Conservation (phyloP, 306 rosid genomes). For the Bauhinia variegata region DNA sequence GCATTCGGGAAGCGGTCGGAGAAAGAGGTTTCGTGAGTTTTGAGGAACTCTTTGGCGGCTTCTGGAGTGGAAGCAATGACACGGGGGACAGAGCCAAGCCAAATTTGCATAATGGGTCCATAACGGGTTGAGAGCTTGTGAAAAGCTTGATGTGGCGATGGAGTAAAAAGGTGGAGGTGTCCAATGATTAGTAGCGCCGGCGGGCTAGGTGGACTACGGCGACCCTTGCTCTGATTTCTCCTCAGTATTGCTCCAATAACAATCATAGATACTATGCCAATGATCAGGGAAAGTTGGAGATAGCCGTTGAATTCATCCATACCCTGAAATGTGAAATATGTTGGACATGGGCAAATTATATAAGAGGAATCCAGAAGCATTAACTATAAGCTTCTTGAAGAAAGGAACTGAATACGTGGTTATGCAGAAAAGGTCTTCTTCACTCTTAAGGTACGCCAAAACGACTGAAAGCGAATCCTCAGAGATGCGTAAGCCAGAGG, state of each 20-base stretch:
- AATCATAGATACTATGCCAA: conserved; percentile 40
- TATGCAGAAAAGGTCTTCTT: too few relatives aligned
- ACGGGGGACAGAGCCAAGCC: conserved; percentile 42
- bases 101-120: conserved; percentile 48
- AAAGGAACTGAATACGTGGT: too few relatives aligned
- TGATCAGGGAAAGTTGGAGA: conserved; percentile 25
- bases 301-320: conserved; percentile 46
- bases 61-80: conserved; percentile 46
- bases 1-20: conserved; percentile 37
- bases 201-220: conserved; percentile 39
- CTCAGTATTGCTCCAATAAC: conserved; percentile 39
- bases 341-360: too few relatives aligned
- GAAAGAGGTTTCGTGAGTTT: conserved; percentile 52
- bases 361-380: too few relatives aligned
- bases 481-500: too few relatives aligned
- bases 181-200: conserved; percentile 48
- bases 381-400: too few relatives aligned
- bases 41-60: conserved; percentile 50
- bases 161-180: conserved; percentile 40
- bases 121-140: conserved; percentile 42
- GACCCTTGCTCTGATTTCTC: conserved; percentile 33
- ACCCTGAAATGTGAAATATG: too few relatives aligned
- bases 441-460: too few relatives aligned
- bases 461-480: too few relatives aligned
- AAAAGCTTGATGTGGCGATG: conserved; percentile 43